Conservation (phyloP, 768 basidiomycete genomes). For the Saitozyma sp. region DNA sequence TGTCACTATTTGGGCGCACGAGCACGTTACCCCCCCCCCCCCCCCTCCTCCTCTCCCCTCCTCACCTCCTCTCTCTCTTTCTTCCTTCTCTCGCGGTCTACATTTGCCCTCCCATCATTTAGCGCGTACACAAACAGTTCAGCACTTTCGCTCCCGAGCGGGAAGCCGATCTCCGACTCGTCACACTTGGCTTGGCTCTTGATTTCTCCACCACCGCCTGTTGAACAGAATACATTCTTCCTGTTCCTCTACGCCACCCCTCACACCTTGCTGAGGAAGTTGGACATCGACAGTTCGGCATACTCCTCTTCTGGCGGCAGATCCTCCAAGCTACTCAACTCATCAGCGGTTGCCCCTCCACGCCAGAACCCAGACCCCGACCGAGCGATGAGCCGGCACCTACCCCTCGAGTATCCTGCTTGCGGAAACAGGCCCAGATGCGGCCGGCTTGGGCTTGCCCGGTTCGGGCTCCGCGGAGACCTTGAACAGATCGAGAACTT, state of each 20-base stretch:
- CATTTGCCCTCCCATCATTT: too few species aligned
- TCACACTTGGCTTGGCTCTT: too few species aligned
- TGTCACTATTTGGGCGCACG: too few species aligned
- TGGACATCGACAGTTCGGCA: constrained; percentile 76
- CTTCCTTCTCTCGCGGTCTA: too few species aligned
- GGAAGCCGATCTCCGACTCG: too few species aligned
- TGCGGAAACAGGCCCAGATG: constrained; percentile 63
- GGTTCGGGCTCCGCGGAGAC: constrained; percentile 66
- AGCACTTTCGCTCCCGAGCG: too few species aligned
- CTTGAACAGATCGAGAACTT: constrained; percentile 88
- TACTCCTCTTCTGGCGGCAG: constrained; percentile 92
- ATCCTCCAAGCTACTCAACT: constrained; percentile 66
- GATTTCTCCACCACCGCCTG: too few species aligned
- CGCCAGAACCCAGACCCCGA: neutral
- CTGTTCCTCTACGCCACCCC: neutral
- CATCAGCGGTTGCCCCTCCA: neutral
- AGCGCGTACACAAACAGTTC: too few species aligned
- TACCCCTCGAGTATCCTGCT: constrained; percentile 80
- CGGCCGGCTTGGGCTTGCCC: constrained; percentile 46
- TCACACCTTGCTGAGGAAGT: constrained; percentile 65
- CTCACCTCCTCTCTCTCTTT: too few species aligned
- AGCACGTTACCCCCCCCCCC: too few species aligned
- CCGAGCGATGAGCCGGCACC: constrained; percentile 7
- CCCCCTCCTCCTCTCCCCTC: too few species aligned
- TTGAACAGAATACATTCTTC: neutral